A percentile compares a stretch with the other conserved stretches of the same genome.
Evolutionary conservation across 2,329 filamentous ascomycete species (phyloP).

Genomic region (Drechslerella coelobrocha): DNA sequence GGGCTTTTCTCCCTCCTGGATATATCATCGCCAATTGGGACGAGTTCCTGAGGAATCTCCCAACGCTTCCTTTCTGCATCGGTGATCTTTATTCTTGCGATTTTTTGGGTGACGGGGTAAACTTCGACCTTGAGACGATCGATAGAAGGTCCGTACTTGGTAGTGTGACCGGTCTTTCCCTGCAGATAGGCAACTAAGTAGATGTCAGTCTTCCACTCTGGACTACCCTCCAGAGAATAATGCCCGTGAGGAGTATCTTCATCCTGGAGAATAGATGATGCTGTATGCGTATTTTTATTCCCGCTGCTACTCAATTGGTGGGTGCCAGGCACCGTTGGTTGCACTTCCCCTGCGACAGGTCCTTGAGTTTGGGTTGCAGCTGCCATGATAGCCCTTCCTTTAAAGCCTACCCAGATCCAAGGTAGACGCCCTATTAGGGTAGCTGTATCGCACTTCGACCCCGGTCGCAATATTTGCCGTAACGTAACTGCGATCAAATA

Average conservation of each 20-base stretch:
- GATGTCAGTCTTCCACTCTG: neutral
- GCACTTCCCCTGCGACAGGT: no score
- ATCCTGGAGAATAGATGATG: neutral
- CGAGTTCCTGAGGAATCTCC: slow-evolving; percentile 24
- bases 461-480: no score
- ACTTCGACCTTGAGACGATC: slow-evolving; percentile 28
- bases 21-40: slow-evolving; percentile 30
- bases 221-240: slow-evolving; percentile 4
- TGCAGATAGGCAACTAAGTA: slow-evolving; percentile 3
- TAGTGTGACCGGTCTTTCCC: slow-evolving; percentile 8
- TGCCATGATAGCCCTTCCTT: no score
- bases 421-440: no score
- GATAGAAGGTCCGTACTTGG: slow-evolving; percentile 25
- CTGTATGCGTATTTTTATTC: no score
- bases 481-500: no score
- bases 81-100: slow-evolving; percentile 36
- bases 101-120: slow-evolving; percentile 11
- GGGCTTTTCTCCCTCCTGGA: neutral
- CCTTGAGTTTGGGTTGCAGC: no score
- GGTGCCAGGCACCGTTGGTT: no score
- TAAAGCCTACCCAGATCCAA: no score
- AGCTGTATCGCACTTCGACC: no score
- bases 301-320: no score
- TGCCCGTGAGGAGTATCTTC: slow-evolving; percentile 9
- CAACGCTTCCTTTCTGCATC: slow-evolving; percentile 19